Evolutionary conservation across 192 early-diverging fungal species (phyloP).

Genomic region (Thoreauomyces humboldtii): DNA sequence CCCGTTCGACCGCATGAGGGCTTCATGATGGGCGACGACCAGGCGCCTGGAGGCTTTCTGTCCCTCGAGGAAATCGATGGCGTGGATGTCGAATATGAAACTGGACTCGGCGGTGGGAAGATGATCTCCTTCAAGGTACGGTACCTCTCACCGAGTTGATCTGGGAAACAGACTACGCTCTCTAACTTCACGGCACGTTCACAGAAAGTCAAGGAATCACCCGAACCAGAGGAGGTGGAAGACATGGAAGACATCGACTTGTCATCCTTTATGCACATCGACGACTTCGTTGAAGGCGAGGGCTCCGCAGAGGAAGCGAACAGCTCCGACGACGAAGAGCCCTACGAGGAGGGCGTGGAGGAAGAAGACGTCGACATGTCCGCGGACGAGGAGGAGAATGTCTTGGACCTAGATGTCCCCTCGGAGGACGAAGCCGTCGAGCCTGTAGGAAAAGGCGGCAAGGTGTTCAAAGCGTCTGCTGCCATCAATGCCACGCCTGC

Average conservation of each 20-base stretch:
- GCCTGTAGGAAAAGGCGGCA: slow-evolving; percentile 18
- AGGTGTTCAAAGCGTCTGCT: background rate
- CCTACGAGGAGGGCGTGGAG: slow-evolving; percentile 19
- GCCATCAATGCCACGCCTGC: background rate
- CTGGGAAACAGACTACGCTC: no score
- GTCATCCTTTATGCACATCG: slow-evolving; percentile 45
- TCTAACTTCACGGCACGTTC: no score
- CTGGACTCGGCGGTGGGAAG: slow-evolving; percentile 58
- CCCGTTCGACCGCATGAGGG: background rate
- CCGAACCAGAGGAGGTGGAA: no score
- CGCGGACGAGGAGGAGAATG: background rate
- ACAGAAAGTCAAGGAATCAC: slow-evolving; percentile 17
- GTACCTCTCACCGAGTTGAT: no score
- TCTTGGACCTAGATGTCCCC: background rate
- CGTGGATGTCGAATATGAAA: slow-evolving; percentile 75
- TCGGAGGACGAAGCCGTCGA: slow-evolving; percentile 14
- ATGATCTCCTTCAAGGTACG: slow-evolving; percentile 72
- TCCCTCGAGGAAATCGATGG: slow-evolving; percentile 85
- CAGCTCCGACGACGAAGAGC: slow-evolving; percentile 35
- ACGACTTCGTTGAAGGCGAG: slow-evolving; percentile 71
- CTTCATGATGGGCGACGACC: slow-evolving; percentile 42
- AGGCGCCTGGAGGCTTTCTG: slow-evolving; percentile 72
- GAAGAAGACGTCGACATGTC: slow-evolving; percentile 2
- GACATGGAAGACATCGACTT: background rate
- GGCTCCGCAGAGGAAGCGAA: slow-evolving; percentile 4